Evolutionary conservation across 2,329 filamentous ascomycete genomes (phyloP).

Genomic region (Exophiala spinifera): DNA sequence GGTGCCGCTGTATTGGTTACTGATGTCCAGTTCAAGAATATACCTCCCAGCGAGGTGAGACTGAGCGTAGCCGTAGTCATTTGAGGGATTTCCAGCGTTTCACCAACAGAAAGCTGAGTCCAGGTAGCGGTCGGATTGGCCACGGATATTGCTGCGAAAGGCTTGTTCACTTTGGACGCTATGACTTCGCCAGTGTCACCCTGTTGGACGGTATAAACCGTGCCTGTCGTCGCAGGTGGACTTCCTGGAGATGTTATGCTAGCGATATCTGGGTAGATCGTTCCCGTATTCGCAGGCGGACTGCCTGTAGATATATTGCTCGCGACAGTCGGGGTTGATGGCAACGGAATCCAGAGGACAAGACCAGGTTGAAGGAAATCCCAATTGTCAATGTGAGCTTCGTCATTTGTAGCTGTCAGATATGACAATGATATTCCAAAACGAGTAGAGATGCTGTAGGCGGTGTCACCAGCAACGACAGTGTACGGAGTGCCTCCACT

Average conservation of each 20-base stretch:
- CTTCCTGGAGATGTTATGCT: too few species aligned
- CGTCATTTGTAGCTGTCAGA: not conserved
- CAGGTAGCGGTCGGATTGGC: slow-evolving; percentile 13
- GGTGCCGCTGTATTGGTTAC: not conserved
- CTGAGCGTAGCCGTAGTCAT: not conserved
- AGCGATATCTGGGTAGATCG: too few species aligned
- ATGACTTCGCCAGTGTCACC: slow-evolving; percentile 9
- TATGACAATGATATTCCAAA: not conserved
- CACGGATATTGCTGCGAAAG: slow-evolving; percentile 6
- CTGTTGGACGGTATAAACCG: too few species aligned
- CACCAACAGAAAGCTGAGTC: slow-evolving; percentile 3
- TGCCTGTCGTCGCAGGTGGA: too few species aligned
- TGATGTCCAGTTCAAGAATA: too few species aligned
- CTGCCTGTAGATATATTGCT: too few species aligned
- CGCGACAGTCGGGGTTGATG: too few species aligned
- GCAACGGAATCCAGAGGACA: not conserved
- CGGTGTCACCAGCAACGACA: not conserved
- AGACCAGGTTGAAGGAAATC: not conserved
- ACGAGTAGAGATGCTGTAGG: not conserved
- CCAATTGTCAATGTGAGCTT: not conserved
- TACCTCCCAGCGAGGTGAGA: too few species aligned
- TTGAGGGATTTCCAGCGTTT: slow-evolving; percentile 3
- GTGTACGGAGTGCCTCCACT: not conserved
- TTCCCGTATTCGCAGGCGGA: too few species aligned
- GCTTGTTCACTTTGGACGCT: slow-evolving; percentile 6